These are phyloP conservation scores for Tuber microsphaerosporum DNA, from an alignment of 495 filamentous ascomycete species.

Conservation along the genomic window DNA sequence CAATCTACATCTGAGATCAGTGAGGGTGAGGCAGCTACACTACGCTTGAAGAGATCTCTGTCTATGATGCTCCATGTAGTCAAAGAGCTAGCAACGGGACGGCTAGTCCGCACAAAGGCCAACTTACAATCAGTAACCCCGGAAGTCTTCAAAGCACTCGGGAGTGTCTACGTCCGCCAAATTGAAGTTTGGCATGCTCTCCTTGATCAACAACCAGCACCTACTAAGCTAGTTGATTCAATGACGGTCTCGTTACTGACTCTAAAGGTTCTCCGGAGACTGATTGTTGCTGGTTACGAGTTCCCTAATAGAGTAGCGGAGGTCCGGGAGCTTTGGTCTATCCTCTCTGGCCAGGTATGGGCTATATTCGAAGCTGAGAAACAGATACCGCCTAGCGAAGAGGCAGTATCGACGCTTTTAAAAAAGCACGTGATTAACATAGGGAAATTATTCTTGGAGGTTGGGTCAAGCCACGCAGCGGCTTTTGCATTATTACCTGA, in stretches of 20 bases:
- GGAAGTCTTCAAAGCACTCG: constrained; percentile 69
- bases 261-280: constrained; percentile 70
- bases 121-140: constrained; percentile 69
- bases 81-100: constrained; percentile 79
- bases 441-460: constrained; percentile 81
- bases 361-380: constrained; percentile 30
- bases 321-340: constrained; percentile 67
- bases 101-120: constrained; percentile 60
- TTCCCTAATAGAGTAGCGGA: constrained; percentile 68
- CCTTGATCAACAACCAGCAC: constrained; percentile 47
- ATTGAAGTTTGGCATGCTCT: constrained; percentile 62
- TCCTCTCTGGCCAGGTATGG: constrained; percentile 38
- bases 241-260: constrained; percentile 59
- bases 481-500: constrained; percentile 75
- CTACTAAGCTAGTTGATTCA: constrained; percentile 43
- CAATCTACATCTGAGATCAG: constrained; percentile 44
- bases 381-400: constrained; percentile 26
- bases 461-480: constrained; percentile 65
- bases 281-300: constrained; percentile 75
- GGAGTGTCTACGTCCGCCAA: constrained; percentile 66
- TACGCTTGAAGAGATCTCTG: constrained; percentile 63
- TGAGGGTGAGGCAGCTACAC: constrained; percentile 23
- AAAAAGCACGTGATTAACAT: constrained; percentile 83
- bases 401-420: constrained; percentile 48
- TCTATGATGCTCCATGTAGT: constrained; percentile 73